Percentiles rank a stretch among this genome's conserved stretches.
Evolutionary conservation across 805 yeast species (phyloP).

Genomic region (Wickerhamiella sergipiensis): DNA sequence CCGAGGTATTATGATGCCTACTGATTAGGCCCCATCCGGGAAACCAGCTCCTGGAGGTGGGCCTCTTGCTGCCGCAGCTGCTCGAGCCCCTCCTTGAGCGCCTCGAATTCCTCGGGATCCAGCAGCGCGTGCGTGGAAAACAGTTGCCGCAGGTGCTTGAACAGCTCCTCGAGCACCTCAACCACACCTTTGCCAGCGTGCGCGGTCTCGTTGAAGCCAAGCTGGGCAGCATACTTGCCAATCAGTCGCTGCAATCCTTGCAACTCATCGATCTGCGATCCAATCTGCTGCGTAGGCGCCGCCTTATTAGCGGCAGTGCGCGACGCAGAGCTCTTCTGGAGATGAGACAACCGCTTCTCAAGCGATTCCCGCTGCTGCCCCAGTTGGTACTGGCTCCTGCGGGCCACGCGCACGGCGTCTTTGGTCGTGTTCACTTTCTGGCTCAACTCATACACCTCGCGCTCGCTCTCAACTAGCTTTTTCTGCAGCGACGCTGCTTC

Average conservation of each 20-base stretch:
- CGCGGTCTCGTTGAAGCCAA: background rate
- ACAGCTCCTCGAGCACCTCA: background rate
- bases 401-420: background rate
- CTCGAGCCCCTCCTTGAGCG: background rate
- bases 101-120: background rate
- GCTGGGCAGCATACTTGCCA: background rate
- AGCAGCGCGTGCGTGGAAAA: background rate
- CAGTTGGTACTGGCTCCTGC: background rate
- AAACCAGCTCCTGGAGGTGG: background rate
- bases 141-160: background rate
- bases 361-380: background rate
- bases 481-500: background rate
- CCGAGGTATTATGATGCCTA: no score
- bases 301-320: no score
- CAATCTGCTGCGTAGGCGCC: no score
- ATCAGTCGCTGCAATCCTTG: background rate
- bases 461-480: background rate
- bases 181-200: background rate
- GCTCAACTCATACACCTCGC: background rate
- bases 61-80: background rate
- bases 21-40: no score
- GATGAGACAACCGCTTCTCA: background rate
- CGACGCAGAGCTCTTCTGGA: no score
- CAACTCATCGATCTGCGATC: no score
- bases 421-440: slow-evolving; percentile 12